Conservation (phyloP, 129 eudicot genomes). For the Lactuca saligna region DNA sequence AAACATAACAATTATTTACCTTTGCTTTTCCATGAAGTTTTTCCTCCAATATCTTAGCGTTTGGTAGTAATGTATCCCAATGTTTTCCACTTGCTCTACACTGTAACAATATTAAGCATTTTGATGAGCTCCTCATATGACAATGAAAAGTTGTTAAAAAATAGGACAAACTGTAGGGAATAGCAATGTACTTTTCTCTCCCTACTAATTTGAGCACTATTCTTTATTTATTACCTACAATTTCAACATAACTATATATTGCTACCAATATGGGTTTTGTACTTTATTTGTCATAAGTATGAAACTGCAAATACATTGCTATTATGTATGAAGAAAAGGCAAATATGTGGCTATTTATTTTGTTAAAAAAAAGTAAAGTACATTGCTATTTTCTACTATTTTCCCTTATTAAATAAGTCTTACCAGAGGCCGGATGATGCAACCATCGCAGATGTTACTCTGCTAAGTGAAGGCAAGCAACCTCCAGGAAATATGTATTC, state of each 20-base stretch:
- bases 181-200: too few species aligned
- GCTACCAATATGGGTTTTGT: not conserved
- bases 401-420: not conserved
- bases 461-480: slow-evolving; percentile 79
- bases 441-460: slow-evolving; percentile 90
- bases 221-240: too few species aligned
- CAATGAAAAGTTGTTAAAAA: not conserved
- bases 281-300: not conserved
- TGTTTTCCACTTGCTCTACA: slow-evolving; percentile 86
- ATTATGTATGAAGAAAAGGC: too few species aligned
- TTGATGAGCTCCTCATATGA: not conserved
- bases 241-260: too few species aligned
- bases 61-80: slow-evolving; percentile 84
- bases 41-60: slow-evolving; percentile 81
- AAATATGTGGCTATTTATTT: not conserved
- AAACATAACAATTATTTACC: slow-evolving; percentile 34
- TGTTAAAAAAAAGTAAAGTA: too few species aligned
- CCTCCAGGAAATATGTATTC: slow-evolving; percentile 95
- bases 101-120: slow-evolving; percentile 33
- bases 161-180: too few species aligned
- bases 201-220: too few species aligned
- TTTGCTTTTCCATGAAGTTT: slow-evolving; percentile 66
- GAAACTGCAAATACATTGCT: too few species aligned
- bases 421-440: slow-evolving; percentile 85
- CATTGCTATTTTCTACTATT: too few species aligned